phyloP scores from a whole-genome alignment of 2,329 filamentous ascomycete genomes.

The Cercospora brassicicola region DNA sequence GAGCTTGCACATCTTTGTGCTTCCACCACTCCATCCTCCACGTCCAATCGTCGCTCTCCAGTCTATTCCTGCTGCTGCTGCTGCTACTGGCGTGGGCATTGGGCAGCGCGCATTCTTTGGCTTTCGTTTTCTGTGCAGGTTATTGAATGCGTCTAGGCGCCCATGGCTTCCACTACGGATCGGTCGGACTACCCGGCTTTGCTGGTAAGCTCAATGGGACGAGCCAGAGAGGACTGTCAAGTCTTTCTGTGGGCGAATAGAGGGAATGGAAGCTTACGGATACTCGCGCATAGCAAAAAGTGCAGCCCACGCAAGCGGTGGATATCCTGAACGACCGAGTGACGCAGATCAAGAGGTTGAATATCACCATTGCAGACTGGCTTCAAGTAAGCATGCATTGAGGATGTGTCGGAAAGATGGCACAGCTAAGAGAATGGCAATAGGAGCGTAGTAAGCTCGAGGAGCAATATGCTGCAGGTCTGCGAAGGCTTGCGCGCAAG shows the following conservation, averaged over 20 bases:
- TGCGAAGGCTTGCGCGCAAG: conserved; percentile 72
- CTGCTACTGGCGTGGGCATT: background rate
- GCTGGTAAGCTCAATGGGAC: conserved; percentile 65
- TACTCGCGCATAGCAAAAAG: conserved; percentile 62
- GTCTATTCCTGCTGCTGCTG: background rate
- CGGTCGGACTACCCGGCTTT: conserved; percentile 90
- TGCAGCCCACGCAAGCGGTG: conserved; percentile 81
- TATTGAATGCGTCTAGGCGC: background rate
- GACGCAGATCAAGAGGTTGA: conserved; percentile 80
- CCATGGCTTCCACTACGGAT: conserved; percentile 52
- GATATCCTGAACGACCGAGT: conserved; percentile 81
- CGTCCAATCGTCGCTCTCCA: background rate
- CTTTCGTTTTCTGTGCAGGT: conserved; percentile 14
- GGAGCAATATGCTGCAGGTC: conserved; percentile 78
- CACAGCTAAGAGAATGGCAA: conserved; percentile 14
- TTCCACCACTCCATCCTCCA: background rate
- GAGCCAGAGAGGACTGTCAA: background rate
- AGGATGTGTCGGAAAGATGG: conserved; percentile 2
- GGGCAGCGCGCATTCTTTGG: background rate
- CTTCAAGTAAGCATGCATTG: conserved; percentile 67
- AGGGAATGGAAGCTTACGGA: conserved; percentile 7
- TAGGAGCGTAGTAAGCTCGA: conserved; percentile 92
- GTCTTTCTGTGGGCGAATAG: background rate
- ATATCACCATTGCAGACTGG: conserved; percentile 93
- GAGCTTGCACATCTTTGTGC: conserved; percentile 36